Conservation (phyloP, 2,329 filamentous ascomycete genomes). For the Colletotrichum sp. region DNA sequence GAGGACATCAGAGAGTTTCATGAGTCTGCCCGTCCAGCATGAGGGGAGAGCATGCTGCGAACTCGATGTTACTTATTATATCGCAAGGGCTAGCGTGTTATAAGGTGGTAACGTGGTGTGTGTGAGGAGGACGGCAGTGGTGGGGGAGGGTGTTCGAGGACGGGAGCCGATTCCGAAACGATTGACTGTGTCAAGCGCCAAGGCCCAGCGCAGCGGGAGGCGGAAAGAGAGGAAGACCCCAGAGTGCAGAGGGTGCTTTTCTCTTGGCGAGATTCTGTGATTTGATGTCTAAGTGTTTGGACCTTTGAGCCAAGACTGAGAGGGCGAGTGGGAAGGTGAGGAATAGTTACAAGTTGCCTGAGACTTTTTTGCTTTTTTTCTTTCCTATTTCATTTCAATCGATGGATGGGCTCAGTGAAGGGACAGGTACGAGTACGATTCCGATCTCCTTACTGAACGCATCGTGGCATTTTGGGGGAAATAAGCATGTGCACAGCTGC, state of each 20-base stretch:
- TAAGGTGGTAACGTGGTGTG: not conserved
- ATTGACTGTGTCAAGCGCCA: constrained; percentile 17
- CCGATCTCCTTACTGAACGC: not conserved
- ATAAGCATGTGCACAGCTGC: not conserved
- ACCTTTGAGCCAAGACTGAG: not conserved
- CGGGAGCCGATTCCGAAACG: constrained; percentile 12
- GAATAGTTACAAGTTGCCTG: not conserved
- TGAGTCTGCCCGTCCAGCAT: not conserved
- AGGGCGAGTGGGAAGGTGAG: not conserved
- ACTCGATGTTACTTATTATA: not conserved
- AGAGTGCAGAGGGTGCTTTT: not conserved
- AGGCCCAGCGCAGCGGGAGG: not conserved
- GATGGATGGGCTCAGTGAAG: not conserved
- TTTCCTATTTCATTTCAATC: not conserved
- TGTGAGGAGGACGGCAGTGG: not conserved
- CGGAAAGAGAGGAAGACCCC: not conserved
- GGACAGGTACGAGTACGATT: not conserved
- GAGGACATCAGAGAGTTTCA: not conserved
- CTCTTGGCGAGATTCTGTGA: not conserved
- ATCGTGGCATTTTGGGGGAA: not conserved
- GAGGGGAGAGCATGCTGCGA: not conserved
- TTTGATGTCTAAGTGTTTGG: not conserved
- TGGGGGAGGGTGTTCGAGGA: not conserved
- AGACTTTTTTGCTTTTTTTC: not conserved
- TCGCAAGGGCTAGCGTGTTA: not conserved